Evolutionary conservation across 225 moss, liverwort and hornwort species (phyloP).

Genomic region (Thuidium tamariscinum): DNA sequence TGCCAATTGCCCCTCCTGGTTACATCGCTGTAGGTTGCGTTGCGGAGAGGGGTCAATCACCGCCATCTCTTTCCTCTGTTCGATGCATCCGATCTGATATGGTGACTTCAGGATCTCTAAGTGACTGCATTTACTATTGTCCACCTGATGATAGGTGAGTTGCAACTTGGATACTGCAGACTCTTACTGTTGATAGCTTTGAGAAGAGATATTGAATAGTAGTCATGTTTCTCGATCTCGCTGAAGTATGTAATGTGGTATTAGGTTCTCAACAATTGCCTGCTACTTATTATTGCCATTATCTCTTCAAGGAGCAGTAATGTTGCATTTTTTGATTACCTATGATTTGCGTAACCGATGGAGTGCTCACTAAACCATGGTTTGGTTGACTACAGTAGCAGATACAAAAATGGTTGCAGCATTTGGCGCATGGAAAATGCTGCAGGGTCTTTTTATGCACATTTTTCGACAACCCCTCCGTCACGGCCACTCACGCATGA

Average conservation of each 20-base stretch:
- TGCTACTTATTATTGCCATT: background rate
- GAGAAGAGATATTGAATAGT: background rate
- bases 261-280: background rate
- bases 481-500: constrained; percentile 39
- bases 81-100: constrained; percentile 91
- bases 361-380: background rate
- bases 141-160: constrained; percentile 71
- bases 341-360: background rate
- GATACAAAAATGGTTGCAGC: constrained; percentile 64
- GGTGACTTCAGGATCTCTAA: constrained; percentile 76
- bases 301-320: background rate
- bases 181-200: background rate
- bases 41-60: constrained; percentile 64
- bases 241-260: background rate
- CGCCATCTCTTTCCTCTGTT: constrained; percentile 53
- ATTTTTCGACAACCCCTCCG: constrained; percentile 58
- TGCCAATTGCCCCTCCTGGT: constrained; percentile 79
- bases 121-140: constrained; percentile 79
- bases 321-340: background rate
- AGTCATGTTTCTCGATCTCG: background rate
- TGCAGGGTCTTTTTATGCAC: constrained; percentile 78
- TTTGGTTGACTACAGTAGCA: constrained; percentile 26
- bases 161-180: background rate
- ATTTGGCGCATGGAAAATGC: constrained; percentile 96
- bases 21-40: constrained; percentile 79